Evolutionary conservation across 2,329 filamentous ascomycete genomes (phyloP).

Genomic region (Ceratocystis cacaofunesta): DNA sequence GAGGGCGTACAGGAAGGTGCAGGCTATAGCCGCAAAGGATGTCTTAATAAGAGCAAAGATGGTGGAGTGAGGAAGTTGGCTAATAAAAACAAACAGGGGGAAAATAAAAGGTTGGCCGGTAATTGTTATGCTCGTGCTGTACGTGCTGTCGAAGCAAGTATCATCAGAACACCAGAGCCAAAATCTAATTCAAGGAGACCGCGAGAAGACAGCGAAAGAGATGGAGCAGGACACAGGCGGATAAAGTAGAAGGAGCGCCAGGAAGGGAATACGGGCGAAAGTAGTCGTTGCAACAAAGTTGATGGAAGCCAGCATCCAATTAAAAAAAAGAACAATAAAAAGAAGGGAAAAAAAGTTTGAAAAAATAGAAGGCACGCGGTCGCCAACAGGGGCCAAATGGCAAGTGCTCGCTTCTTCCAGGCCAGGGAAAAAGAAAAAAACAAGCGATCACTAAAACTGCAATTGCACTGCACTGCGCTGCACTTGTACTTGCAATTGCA

Average conservation of each 20-base stretch:
- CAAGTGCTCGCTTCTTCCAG: not conserved
- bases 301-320: slow-evolving; percentile 2
- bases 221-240: too few relatives aligned
- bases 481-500: too few relatives aligned
- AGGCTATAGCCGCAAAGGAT: not conserved
- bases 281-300: slow-evolving; percentile 4
- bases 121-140: not conserved
- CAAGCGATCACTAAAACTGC: too few relatives aligned
- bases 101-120: not conserved
- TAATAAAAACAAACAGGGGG: not conserved
- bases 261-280: slow-evolving; percentile 6
- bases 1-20: not conserved
- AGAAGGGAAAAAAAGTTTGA: not conserved
- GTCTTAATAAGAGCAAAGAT: not conserved
- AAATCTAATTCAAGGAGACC: too few relatives aligned
- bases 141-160: not conserved
- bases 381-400: not conserved
- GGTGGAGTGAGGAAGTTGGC: not conserved
- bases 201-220: too few relatives aligned
- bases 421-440: not conserved
- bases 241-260: slow-evolving; percentile 6
- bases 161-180: not conserved
- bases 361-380: slow-evolving; percentile 3
- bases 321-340: not conserved
- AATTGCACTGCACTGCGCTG: not conserved